phyloP scores from a whole-genome alignment of 2,329 filamentous ascomycete species.

The Cryphonectria japonica region DNA sequence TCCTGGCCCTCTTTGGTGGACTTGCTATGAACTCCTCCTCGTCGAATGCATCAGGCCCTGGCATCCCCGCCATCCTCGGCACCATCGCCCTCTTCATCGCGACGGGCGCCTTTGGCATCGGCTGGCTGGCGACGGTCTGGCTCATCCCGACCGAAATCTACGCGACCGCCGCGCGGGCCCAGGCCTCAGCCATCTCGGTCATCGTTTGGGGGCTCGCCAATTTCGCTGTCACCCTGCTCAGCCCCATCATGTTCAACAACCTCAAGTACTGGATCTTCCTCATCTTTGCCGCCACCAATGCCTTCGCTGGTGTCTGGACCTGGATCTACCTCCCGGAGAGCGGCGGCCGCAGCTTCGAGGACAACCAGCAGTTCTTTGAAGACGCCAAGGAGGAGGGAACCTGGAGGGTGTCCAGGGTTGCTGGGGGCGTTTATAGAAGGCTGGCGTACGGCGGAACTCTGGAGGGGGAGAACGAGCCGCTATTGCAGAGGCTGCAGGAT shows the following conservation, averaged over 20 bases:
- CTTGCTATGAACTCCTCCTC: constrained; percentile 46
- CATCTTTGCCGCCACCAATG: constrained; percentile 58
- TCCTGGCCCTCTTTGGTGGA: constrained; percentile 55
- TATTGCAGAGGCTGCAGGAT: constrained; percentile 28
- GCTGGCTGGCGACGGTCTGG: constrained; percentile 64
- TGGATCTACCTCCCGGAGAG: constrained; percentile 56
- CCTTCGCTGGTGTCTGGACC: constrained; percentile 58
- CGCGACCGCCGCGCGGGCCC: constrained; percentile 56
- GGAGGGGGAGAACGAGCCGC: constrained; percentile 26
- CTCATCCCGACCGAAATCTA: constrained; percentile 63
- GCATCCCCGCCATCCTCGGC: constrained; percentile 51
- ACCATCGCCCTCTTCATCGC: constrained; percentile 58
- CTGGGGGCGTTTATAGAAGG: constrained; percentile 50
- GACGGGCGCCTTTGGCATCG: constrained; percentile 64
- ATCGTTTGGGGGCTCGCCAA: constrained; percentile 62
- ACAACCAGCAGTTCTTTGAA: constrained; percentile 62
- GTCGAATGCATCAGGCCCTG: constrained; percentile 38
- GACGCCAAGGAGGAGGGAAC: constrained; percentile 53
- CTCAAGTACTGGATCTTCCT: constrained; percentile 62
- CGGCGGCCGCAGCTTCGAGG: constrained; percentile 61
- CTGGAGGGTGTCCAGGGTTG: constrained; percentile 58
- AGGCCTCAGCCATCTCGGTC: constrained; percentile 58
- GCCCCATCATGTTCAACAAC: constrained; percentile 47
- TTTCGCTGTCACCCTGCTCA: constrained; percentile 43
- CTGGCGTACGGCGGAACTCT: constrained; percentile 23